phyloP scores from a whole-genome alignment of 2,329 filamentous ascomycete genomes.

The Fusarium incarnatum region DNA sequence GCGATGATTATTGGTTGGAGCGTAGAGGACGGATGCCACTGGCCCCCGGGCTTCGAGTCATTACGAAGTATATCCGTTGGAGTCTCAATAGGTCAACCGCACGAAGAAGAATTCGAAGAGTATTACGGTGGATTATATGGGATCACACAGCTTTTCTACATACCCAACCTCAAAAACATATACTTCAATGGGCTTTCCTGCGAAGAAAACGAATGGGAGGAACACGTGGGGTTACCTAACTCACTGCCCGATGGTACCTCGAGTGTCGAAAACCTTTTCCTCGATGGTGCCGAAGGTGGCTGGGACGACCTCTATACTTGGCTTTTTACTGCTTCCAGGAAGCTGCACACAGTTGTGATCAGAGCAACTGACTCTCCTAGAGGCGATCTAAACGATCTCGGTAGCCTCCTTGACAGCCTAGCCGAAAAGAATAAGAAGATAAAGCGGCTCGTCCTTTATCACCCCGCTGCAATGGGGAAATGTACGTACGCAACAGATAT shows the following conservation, averaged over 20 bases:
- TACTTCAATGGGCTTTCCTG: slow-evolving; percentile 10
- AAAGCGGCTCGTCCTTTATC: neutral
- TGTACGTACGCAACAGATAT: rapidly evolving
- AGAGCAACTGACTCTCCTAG: neutral
- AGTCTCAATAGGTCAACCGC: neutral
- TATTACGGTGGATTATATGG: neutral
- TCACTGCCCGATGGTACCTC: neutral
- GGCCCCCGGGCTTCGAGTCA: slow-evolving; percentile 33
- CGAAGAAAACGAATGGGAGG: neutral
- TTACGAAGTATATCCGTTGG: slow-evolving; percentile 13
- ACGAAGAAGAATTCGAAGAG: neutral
- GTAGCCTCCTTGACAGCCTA: neutral
- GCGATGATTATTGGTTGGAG: slow-evolving; percentile 3
- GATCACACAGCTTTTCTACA: neutral
- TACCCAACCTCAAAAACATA: slow-evolving; percentile 13
- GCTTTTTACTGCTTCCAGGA: neutral
- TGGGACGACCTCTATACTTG: rapidly evolving
- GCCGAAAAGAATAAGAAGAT: neutral
- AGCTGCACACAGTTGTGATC: neutral
- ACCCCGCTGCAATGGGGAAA: rapidly evolving
- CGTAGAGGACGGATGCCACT: neutral
- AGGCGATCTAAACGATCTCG: neutral
- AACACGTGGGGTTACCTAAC: neutral
- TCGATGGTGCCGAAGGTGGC: slow-evolving; percentile 6
- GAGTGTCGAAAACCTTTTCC: slow-evolving; percentile 12